These are phyloP conservation scores for Bruguiera hainesii DNA, from an alignment of 441 rosid species.

Conservation along the genomic window DNA sequence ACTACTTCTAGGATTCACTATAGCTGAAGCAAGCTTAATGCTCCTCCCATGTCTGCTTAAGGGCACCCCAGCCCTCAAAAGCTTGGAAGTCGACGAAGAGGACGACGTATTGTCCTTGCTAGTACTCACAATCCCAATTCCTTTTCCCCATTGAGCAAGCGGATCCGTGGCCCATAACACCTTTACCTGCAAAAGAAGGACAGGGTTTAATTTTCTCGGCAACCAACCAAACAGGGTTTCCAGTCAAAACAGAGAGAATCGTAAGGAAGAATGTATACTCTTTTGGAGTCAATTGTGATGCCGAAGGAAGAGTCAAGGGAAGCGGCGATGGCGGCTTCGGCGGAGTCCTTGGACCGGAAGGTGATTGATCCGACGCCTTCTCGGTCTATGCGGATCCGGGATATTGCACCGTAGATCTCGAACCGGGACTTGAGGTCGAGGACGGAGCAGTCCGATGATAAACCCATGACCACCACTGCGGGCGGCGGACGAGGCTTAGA, in stretches of 20 bases:
- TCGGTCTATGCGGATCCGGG: constrained; percentile 74
- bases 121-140: constrained; percentile 40
- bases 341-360: constrained; percentile 65
- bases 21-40: constrained; percentile 67
- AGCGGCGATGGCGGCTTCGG: constrained; percentile 74
- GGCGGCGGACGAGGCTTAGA: constrained; percentile 56
- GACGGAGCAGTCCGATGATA: constrained; percentile 63
- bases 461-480: constrained; percentile 54
- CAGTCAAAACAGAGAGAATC: background rate
- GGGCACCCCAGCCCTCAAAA: constrained; percentile 61
- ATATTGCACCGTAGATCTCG: constrained; percentile 91
- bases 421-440: constrained; percentile 84
- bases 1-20: constrained; percentile 55
- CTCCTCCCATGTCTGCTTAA: constrained; percentile 73
- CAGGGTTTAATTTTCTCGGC: background rate
- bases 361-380: constrained; percentile 56
- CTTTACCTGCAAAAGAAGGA: constrained; percentile 44
- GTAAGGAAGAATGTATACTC: constrained; percentile 28
- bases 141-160: constrained; percentile 67
- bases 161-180: constrained; percentile 82
- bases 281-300: constrained; percentile 55
- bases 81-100: constrained; percentile 48
- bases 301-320: constrained; percentile 69
- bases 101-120: constrained; percentile 33
- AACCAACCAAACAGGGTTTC: background rate